A percentile compares a stretch with the other conserved stretches of the same genome.
These are phyloP conservation scores for Brettanomyces anomalus DNA, from an alignment of 805 yeast genomes.

Conservation along the genomic window DNA sequence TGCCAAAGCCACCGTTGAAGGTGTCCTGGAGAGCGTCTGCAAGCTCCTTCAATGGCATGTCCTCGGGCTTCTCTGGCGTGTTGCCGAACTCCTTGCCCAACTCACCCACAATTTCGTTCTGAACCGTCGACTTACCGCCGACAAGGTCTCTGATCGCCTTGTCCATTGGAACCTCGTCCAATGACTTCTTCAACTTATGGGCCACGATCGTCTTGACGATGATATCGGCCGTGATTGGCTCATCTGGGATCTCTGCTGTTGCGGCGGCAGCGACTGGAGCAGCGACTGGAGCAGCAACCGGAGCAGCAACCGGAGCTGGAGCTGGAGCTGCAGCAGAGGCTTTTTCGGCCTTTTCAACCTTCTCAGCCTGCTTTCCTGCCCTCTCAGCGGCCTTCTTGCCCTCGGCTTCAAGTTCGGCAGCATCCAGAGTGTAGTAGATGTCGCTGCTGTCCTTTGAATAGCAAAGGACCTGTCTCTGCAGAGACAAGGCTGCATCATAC, in stretches of 20 bases:
- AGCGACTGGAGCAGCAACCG: slow-evolving; percentile 53
- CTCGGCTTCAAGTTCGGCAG: slow-evolving; percentile 37
- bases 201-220: slow-evolving; percentile 87
- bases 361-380: slow-evolving; percentile 5
- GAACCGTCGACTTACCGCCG: slow-evolving; percentile 97
- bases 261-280: slow-evolving; percentile 54
- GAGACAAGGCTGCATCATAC: slow-evolving; percentile 92
- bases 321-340: slow-evolving; percentile 27
- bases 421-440: slow-evolving; percentile 88
- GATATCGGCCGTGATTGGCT: slow-evolving; percentile 77
- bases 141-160: slow-evolving; percentile 96
- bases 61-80: slow-evolving; percentile 99
- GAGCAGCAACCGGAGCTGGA: slow-evolving; percentile 43
- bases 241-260: slow-evolving; percentile 75
- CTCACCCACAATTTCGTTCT: slow-evolving; percentile 97
- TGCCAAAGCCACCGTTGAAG: slow-evolving; percentile 84
- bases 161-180: slow-evolving; percentile 76
- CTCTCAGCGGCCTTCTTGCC: not conserved
- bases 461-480: slow-evolving; percentile 89
- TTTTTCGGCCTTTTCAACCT: slow-evolving; percentile 19
- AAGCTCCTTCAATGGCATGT: slow-evolving; percentile 89
- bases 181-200: slow-evolving; percentile 86
- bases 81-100: slow-evolving; percentile 96
- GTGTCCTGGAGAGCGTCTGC: slow-evolving; percentile 93
- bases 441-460: slow-evolving; percentile 95